Base-by-base conservation (phyloP, 371 early-diverging fungal species). In the Apophysomyces ossiformis region DNA sequence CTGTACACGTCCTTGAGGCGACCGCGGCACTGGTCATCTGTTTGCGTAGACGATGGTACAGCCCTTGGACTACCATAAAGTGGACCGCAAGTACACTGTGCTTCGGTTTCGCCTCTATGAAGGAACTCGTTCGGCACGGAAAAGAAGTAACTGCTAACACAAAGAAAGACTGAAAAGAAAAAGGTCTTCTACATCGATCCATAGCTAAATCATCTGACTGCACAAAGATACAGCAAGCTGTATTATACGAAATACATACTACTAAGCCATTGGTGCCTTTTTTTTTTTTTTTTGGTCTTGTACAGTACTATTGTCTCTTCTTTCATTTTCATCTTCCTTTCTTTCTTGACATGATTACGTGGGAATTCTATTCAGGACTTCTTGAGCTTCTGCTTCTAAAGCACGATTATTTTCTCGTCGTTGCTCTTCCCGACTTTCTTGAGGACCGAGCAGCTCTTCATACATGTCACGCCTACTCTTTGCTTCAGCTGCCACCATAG, bases 1-100 rank as follows among this genome's bases (percentile, higher is more conserved):
- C 59, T 15, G 36, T 70, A 2, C 82, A 81, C 37, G 38, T 62
- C 15, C 44, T 54, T 16, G 79, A 78, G 56, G 60, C 67, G 13
- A 12, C 64, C 4, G 67, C 64, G 37, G 66, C 75, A n/a, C 47
- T 78, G 4, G 21, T 44, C 0, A 70, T 64, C 3, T 81, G 82
- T 72, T 9, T 75, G 16, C 67, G 71, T 36, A 64, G 82, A 58
- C 72, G 75, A n/a, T 81, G 82, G 82, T 81, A 81, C 56, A 64
- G 73, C 15, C 71, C 75, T 16, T 4, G 66, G 9, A 81, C 74
- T 61, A 67, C 61, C 0, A 0, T 70, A 45, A 81, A 78, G 35
- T 81, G 82, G 82, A 72, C 77, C 0, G 1, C 69, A 11, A 78
- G 75, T 26, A 69, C 77, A 3, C 36, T 72, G n/a, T 12, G 77